Evolutionary conservation across 2,329 filamentous ascomycete genomes (phyloP), one percentile per base, ranked within the genome.

Genomic region (Thelonectria discophora): DNA sequence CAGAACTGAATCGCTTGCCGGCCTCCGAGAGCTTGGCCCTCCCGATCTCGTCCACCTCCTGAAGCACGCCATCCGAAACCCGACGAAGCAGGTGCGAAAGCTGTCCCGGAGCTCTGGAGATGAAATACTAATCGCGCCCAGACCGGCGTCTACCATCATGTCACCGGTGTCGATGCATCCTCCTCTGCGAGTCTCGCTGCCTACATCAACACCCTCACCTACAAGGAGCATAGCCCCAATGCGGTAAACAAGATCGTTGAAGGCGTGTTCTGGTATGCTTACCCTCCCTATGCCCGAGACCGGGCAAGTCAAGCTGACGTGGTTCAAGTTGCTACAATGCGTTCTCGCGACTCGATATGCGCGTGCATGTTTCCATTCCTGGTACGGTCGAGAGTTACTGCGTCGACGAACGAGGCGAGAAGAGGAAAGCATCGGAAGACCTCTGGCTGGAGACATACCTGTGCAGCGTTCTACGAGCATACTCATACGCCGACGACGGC

Each of bases 391-490:
- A 99, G 77, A 96, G 93, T 78, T 98, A 97, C 77, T 98, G 94
- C 77, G 91, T 99, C 60, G 94, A 99, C 77, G 95, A 99, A 80
- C 89, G 94, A 72, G 95, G 95, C 67, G 94, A 97, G 76, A 97
- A 97, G 81, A 88, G 93, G 67, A 91, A 95, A 68, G 92, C 94
- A 13, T 94, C 94, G 0, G 95, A 99, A 67, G 92, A 94, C 32
- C 84, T 99, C 40, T 99, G 95, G 95, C 84, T 99, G 15, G 95
- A 99, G 77, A 98, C 95, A 50, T 99, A 98, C 73, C 86, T 99
- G 3, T 99, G 95, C 81, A 96, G 91, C 65, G 93, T 99, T 8
- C 81, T 99, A 65, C 87, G 95, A 71, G 94, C 95, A 62, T 99
- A 98, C 78, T 94, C 93, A 1, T 99, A 99, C 75, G 95, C 95